Evolutionary conservation across 179 eudicot species (phyloP), one percentile per base, ranked within the genome.

Genomic region (Carnegiea gigantea): DNA sequence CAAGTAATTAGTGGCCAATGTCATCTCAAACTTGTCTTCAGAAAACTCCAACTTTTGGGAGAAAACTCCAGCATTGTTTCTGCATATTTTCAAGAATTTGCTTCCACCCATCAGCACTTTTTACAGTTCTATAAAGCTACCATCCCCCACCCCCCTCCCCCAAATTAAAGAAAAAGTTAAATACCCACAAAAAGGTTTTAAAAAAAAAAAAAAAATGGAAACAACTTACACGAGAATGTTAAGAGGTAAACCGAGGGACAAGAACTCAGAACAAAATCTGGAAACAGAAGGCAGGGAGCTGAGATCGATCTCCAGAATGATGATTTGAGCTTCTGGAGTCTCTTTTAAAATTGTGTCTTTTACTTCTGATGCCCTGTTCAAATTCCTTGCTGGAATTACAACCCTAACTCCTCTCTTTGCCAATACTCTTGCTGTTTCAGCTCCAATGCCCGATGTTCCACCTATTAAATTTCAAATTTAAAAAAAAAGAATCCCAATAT

Each of bases 11-110:
- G 98, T 93, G n/a, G 98, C 97, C 84, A 90, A 86, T 70, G 97
- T 95, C 85, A 95, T 91, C 89, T 95, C 99, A 87, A 95, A 81
- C 80, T 95, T 95, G 85, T 95, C 99, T 73, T 95, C 98, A 43
- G 99, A 95, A 78, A 87, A 92, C 80, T 95, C 98, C 90, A 93
- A 48, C 89, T 92, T 92, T 44, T 87, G 92, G 36, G 98, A 95
- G 76, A 89, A 93, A 21, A 93, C 91, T 75, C 99, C 99, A 70
- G 97, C 99, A 86, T 95, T 95, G 76, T 95, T 95, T 92, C 99
- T 95, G 91, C 83, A 78, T 78, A 68, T 26, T 57, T 79, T 54
- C 10, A 26, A 62, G 18, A 17, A 24, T 51, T 14, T 68, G 21
- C 21, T 68, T 68, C 40, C 73, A 33, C 71, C 15, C 38, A 65